Evolutionary conservation across 2,329 filamentous ascomycete species (phyloP).

Genomic region (Didymosphaeria variabile): DNA sequence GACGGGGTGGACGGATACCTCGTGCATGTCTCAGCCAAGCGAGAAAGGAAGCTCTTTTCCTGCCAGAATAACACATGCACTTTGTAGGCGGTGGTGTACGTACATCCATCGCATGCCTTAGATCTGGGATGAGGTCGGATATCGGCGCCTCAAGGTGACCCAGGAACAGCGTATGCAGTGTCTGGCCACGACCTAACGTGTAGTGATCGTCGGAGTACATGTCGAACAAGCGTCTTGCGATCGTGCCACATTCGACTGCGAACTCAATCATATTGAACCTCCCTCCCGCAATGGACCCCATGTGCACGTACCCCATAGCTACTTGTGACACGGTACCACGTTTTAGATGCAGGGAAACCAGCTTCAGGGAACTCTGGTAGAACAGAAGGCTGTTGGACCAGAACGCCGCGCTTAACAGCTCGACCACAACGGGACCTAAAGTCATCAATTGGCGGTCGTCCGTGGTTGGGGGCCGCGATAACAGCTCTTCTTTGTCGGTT

Average conservation of each 20-base stretch:
- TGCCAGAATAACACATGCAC: no score
- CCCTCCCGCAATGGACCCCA: constrained; percentile 72
- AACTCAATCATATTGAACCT: constrained; percentile 76
- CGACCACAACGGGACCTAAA: constrained; percentile 74
- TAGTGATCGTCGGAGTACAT: constrained; percentile 64
- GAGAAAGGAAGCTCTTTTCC: no score
- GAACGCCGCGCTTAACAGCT: constrained; percentile 75
- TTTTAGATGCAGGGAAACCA: constrained; percentile 72
- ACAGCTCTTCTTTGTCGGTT: constrained; percentile 62
- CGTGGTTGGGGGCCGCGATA: constrained; percentile 44
- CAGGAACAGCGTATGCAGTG: constrained; percentile 73
- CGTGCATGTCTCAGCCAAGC: no score
- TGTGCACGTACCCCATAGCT: constrained; percentile 72
- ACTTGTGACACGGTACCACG: constrained; percentile 74
- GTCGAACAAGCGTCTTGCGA: constrained; percentile 71
- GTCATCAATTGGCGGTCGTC: constrained; percentile 67
- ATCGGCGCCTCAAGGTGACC: constrained; percentile 75
- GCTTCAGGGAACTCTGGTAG: constrained; percentile 73
- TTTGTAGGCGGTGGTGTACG: no score
- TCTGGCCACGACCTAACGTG: constrained; percentile 73
- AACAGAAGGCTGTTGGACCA: constrained; percentile 78
- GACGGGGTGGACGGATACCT: no score
- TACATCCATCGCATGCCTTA: constrained; percentile 68
- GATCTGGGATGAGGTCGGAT: constrained; percentile 63
- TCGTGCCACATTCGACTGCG: constrained; percentile 70